These are phyloP conservation scores for Paraphoma chrysanthemicola DNA, from an alignment of 2,329 filamentous ascomycete species.

Conservation along the genomic window DNA sequence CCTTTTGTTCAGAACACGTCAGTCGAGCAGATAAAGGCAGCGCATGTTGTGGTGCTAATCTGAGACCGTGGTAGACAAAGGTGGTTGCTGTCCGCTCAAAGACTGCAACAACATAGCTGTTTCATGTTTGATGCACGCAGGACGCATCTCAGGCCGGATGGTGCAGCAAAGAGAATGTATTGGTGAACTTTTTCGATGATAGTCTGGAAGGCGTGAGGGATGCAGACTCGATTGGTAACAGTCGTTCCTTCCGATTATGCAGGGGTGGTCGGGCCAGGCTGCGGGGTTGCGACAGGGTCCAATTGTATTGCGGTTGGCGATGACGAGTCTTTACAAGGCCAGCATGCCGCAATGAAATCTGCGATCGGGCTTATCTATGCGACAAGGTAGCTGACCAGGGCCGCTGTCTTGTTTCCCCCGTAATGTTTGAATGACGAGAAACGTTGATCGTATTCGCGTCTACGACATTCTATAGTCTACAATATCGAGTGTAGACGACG, in stretches of 20 bases:
- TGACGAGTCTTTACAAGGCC: not conserved
- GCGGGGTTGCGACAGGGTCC: slow-evolving; percentile 1
- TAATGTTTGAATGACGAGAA: too few relatives aligned
- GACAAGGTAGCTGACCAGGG: too few relatives aligned
- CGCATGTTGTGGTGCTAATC: not conserved
- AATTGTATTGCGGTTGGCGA: not conserved
- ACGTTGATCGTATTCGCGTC: too few relatives aligned
- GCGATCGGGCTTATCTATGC: too few relatives aligned
- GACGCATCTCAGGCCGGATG: not conserved
- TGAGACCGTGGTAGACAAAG: slow-evolving; percentile 1
- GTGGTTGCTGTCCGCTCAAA: not conserved
- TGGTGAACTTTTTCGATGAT: not conserved
- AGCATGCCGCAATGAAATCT: too few relatives aligned
- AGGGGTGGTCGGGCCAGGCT: not conserved
- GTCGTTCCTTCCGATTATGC: not conserved
- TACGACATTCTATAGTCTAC: too few relatives aligned
- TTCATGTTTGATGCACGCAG: not conserved
- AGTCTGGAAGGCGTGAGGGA: slow-evolving; percentile 1
- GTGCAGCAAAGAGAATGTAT: not conserved
- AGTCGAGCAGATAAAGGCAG: not conserved
- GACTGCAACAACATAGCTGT: not conserved
- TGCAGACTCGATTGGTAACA: slow-evolving; percentile 1
- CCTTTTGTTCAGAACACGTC: not conserved
- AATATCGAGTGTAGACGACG: too few relatives aligned
- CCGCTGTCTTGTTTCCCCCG: too few relatives aligned